Conservation (phyloP, 306 rosid species). For the Vigna reflexopilosa region DNA sequence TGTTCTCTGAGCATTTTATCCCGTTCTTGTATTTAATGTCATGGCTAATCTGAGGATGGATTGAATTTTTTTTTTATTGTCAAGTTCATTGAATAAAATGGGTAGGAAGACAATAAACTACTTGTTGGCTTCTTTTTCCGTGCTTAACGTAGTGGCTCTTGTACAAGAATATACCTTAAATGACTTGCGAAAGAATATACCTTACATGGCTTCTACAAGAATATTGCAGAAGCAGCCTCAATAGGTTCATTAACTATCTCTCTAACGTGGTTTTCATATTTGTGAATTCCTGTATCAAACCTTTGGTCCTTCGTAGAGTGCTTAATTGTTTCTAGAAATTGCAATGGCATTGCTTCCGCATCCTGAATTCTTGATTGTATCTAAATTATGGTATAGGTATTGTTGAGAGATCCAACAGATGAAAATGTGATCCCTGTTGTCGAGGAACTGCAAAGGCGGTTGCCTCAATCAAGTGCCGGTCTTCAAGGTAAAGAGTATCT, state of each 20-base stretch:
- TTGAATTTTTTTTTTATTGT: background rate
- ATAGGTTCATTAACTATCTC: too few species aligned
- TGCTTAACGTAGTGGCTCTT: too few species aligned
- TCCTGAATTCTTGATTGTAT: constrained; percentile 32
- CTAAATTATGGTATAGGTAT: constrained; percentile 62
- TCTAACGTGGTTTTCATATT: background rate
- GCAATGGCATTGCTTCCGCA: constrained; percentile 20
- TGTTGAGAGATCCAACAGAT: constrained; percentile 84
- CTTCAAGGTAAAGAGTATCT: constrained; percentile 53
- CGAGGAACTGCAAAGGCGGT: constrained; percentile 82
- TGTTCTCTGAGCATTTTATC: background rate
- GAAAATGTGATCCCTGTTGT: constrained; percentile 87
- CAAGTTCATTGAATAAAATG: too few species aligned
- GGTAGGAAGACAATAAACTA: too few species aligned
- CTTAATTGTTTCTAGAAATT: constrained; percentile 30
- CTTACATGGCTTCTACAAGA: too few species aligned
- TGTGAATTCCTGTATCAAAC: constrained; percentile 26
- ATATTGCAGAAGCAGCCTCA: too few species aligned
- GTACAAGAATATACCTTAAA: too few species aligned
- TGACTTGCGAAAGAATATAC: too few species aligned
- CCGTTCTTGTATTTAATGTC: background rate
- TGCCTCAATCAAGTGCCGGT: constrained; percentile 58
- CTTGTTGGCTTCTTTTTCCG: too few species aligned
- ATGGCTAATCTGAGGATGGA: constrained; percentile 4
- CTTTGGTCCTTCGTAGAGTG: constrained; percentile 15